A percentile compares a stretch with the other conserved stretches of the same genome.
phyloP scores from a whole-genome alignment of 208 protist species.

The Trypanosoma mega region DNA sequence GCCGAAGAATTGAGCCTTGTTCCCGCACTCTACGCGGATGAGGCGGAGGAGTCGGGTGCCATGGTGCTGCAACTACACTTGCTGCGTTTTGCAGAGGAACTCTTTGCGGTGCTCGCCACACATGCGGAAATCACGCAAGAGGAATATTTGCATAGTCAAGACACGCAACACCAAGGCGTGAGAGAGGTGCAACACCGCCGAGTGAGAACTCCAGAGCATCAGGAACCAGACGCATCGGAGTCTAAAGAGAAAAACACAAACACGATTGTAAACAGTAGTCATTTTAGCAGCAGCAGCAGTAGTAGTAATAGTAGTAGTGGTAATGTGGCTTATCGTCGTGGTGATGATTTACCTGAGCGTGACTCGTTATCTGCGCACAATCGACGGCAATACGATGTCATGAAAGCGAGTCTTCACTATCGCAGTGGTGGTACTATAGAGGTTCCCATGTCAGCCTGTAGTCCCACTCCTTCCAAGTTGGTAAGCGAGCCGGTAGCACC shows the following conservation, averaged over 20 bases:
- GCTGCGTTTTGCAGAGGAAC: slow-evolving; percentile 59
- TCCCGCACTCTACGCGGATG: slow-evolving; percentile 43
- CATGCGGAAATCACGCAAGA: slow-evolving; percentile 48
- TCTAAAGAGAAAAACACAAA: background rate
- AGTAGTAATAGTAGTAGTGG: background rate
- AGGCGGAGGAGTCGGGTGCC: slow-evolving; percentile 42
- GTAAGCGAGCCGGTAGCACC: no score
- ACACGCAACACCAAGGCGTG: no score
- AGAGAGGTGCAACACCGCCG: no score
- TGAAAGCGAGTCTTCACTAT: slow-evolving; percentile 25
- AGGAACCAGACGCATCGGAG: no score
- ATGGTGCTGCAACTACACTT: slow-evolving; percentile 68
- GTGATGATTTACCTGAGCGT: background rate
- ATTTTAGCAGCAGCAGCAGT: background rate
- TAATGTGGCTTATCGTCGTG: background rate
- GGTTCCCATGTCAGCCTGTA: background rate
- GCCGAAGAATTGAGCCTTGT: slow-evolving; percentile 44
- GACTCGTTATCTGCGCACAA: slow-evolving; percentile 21
- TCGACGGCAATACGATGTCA: slow-evolving; percentile 27
- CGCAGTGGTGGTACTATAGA: background rate
- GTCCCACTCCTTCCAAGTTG: background rate
- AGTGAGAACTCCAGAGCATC: no score
- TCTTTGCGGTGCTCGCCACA: slow-evolving; percentile 69
- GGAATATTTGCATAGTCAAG: background rate
- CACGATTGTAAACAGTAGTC: background rate